Percentiles rank a stretch among this genome's conserved stretches.
Conservation (phyloP, 2,329 filamentous ascomycete species). For the Hypomyces perniciosus region DNA sequence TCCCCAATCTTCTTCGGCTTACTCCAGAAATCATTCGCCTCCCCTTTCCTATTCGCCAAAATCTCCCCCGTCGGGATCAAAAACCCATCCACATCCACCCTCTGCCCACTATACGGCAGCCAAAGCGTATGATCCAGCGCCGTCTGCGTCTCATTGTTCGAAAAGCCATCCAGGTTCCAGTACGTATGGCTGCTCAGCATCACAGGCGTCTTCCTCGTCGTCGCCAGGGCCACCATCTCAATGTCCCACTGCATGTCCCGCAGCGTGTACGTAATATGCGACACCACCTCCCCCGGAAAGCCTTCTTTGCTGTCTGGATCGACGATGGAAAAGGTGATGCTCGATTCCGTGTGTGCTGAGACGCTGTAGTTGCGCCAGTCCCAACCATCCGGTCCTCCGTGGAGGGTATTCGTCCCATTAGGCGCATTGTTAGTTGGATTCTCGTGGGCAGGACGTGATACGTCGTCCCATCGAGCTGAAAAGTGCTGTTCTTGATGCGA, state of each 20-base stretch:
- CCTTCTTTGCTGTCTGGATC: constrained; percentile 69
- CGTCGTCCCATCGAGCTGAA: constrained; percentile 56
- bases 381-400: constrained; percentile 67
- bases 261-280: constrained; percentile 68
- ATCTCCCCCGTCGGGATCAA: constrained; percentile 73
- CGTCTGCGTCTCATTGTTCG: constrained; percentile 61
- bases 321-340: constrained; percentile 69
- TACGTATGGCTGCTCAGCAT: constrained; percentile 72
- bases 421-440: constrained; percentile 46
- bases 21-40: constrained; percentile 78
- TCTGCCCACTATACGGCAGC: constrained; percentile 66
- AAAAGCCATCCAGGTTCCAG: constrained; percentile 78
- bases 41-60: constrained; percentile 57
- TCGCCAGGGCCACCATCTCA: constrained; percentile 64
- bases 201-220: constrained; percentile 72
- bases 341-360: constrained; percentile 57
- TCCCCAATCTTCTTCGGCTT: constrained; percentile 72
- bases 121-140: constrained; percentile 67
- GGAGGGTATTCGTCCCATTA: constrained; percentile 56
- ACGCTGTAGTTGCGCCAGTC: constrained; percentile 75
- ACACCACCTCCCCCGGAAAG: constrained; percentile 71
- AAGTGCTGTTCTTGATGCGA: constrained; percentile 71
- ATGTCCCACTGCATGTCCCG: constrained; percentile 63
- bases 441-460: constrained; percentile 58
- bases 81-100: constrained; percentile 63